Base-by-base conservation (phyloP, 768 basidiomycete species). In the Neoboletus brunneissimus region DNA sequence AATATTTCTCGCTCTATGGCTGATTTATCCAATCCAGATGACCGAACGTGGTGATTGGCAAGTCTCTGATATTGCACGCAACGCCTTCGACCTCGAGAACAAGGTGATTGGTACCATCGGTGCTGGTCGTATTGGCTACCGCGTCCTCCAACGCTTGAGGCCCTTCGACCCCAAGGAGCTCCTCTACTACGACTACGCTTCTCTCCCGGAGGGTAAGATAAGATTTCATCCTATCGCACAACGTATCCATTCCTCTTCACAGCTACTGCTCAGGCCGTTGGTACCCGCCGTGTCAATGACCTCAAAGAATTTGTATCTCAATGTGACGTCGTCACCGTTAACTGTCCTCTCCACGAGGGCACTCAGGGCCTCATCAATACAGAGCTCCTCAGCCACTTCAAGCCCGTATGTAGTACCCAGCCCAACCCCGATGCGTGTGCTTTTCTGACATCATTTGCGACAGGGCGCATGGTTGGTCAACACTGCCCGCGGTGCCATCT, bases 81-180 rank as follows among this genome's bases (percentile, higher is more conserved):
- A 87, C 64, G 88, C 92, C 10, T 96, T 80, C 67, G 93, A 95
- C 71, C 75, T 95, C 52, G 93, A 95, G 74, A 84, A 81, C 69
- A 95, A 95, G 89, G 89, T 40, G 86, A 89, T 93, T 53, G 93
- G 92, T 13, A 95, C 94, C 29, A 89, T 97, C 55, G 91, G 90
- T 53, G 84, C 83, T 67, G 83, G 85, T 25, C 76, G 84, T 54
- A 94, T 94, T 67, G 91, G 92, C 6, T 91, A 90, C 79, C 85
- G 89, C 65, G 89, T 92, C n/a, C 77, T 93, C 38, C 86, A 90
- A 72, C 84, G 89, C 49, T 77, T 91, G 48, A 67, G 81, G 31
- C 87, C 89, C 12, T 97, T 95, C 76, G 81, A 92, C 75, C 84
- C 82, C 80, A 93, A 93, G 72, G 89, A 94, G 69, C 82, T 94